Base-by-base conservation (phyloP, 768 basidiomycete genomes). In the Trametes cingulata region DNA sequence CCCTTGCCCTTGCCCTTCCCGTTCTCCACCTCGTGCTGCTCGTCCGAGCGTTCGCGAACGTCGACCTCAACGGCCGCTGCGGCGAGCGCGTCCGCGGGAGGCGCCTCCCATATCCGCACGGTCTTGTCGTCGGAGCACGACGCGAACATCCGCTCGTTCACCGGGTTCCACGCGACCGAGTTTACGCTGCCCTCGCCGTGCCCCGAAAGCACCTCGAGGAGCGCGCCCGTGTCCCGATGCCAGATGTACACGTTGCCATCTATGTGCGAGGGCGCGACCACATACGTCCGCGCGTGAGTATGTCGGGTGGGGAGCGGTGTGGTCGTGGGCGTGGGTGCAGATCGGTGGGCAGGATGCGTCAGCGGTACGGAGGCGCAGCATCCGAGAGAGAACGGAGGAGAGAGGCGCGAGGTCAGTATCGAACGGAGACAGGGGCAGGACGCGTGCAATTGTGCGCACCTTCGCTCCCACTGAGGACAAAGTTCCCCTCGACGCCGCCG, bases 211-310 rank as follows among this genome's bases (percentile, higher is more conserved):
- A 87, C 81, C 72, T 97, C 93, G n/a, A 98, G 79, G 43, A 95
- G 80, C 2, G 81, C 77, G 2, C 89, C 90, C 10, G 89, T 88
- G 67, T 93, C 89, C 46, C 90, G 85, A 72, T 98, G 92, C 95
- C 96, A 99, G 36, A 98, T 84, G 76, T 98, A 97, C 45, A 98
- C 88, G 63, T 90, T 90, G 43, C 88, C 85, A 74, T 99, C 97
- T 98, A 39, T 24, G 10, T 24, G 45, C 15, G 45, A 13, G 20
- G 19, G 24, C 13, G 45, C 10, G 45, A 22, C 29, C 29, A 10
- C 29, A 33, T 24, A 22, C 45, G 24, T 25, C 29, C 6, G 29
- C 6, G 29, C 10, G 29, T 4, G 29, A 5, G 29, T 10, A 33
- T 4, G 29, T 4, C 29, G 29, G 29, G 29, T 33, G 29, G 29